phyloP scores from a whole-genome alignment of 176 grass and related monocot species.

The Oryza glaberrima region DNA sequence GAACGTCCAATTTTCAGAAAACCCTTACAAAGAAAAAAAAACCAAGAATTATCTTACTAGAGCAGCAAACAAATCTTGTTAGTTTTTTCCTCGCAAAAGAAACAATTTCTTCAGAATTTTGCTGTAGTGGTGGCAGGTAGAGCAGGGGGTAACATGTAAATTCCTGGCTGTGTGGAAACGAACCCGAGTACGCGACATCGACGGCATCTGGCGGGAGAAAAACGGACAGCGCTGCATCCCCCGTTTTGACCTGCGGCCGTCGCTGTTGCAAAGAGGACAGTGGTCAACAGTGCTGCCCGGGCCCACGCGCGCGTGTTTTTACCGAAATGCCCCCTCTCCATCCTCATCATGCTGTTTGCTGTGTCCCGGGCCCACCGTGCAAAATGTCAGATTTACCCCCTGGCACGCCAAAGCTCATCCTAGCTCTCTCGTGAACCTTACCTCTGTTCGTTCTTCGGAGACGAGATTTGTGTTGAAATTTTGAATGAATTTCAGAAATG shows the following conservation, averaged over 20 bases:
- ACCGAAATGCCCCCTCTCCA: slow-evolving; percentile 3
- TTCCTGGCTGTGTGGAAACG: background rate
- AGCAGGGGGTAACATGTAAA: background rate
- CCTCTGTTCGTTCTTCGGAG: background rate
- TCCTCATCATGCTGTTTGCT: background rate
- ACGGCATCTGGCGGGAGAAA: background rate
- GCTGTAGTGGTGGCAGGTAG: background rate
- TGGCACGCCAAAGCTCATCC: no score
- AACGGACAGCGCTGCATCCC: background rate
- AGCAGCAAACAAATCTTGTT: no score
- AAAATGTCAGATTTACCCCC: slow-evolving; percentile 5
- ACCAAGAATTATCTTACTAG: background rate
- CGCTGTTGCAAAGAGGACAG: background rate
- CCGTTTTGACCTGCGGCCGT: slow-evolving; percentile 48
- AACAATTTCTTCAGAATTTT: background rate
- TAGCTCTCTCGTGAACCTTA: background rate
- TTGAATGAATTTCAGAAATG: background rate
- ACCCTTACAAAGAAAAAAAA: background rate
- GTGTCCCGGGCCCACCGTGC: background rate
- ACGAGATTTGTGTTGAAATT: background rate
- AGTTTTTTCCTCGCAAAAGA: no score
- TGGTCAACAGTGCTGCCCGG: slow-evolving; percentile 33
- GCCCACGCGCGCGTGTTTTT: slow-evolving; percentile 1
- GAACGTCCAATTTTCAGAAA: no score
- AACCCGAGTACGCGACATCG: background rate